These are phyloP conservation scores for Leucosporidium yakuticum DNA, from an alignment of 768 basidiomycete genomes.

Conservation along the genomic window DNA sequence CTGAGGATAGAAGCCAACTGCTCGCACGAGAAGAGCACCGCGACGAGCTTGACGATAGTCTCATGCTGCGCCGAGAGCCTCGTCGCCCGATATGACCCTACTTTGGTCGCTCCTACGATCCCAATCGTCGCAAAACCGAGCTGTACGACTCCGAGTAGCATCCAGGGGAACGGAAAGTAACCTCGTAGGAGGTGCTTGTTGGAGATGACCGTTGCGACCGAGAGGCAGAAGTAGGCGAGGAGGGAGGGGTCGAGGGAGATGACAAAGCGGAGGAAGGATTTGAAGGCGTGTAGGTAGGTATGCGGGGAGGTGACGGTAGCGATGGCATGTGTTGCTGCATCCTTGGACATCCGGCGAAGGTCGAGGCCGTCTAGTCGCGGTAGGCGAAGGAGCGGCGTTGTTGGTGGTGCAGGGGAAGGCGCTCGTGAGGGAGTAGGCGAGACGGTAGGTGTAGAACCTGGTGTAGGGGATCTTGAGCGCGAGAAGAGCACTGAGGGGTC, in stretches of 20 bases:
- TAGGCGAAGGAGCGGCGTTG: too few relatives aligned
- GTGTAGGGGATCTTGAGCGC: too few relatives aligned
- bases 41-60: constrained; percentile 8
- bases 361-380: too few relatives aligned
- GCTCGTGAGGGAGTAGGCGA: too few relatives aligned
- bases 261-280: constrained; percentile 11
- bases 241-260: constrained; percentile 18
- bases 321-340: too few relatives aligned
- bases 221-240: constrained; percentile 11
- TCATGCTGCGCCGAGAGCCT: constrained; percentile 11
- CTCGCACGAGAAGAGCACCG: constrained; percentile 26
- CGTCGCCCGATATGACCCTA: constrained; percentile 20
- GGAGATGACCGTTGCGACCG: constrained; percentile 10
- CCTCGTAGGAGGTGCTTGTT: constrained; percentile 32
- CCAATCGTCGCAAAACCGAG: constrained; percentile 23
- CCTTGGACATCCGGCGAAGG: too few relatives aligned
- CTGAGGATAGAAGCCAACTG: constrained; percentile 19
- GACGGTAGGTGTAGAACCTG: too few relatives aligned
- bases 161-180: constrained; percentile 23
- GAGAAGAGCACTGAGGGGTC: too few relatives aligned
- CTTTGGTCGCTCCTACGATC: constrained; percentile 17
- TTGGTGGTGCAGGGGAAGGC: too few relatives aligned
- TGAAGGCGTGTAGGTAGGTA: too few relatives aligned
- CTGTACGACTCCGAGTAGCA: constrained; percentile 21
- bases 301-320: too few relatives aligned